Base-by-base conservation (phyloP, 164 flowering plant species). In the Stephania japonica region DNA sequence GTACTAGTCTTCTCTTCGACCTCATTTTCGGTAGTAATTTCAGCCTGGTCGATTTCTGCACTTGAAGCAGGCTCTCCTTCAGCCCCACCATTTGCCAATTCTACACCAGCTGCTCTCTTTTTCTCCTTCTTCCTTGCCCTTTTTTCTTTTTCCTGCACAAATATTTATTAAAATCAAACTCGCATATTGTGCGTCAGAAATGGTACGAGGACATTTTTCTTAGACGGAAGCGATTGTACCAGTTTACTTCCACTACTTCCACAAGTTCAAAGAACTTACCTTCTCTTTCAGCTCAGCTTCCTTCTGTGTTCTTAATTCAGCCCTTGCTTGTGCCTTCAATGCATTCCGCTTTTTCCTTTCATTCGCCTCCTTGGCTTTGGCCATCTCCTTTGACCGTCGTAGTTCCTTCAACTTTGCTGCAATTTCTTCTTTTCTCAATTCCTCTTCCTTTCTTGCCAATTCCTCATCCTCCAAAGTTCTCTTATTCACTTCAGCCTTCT, bases 261-360 rank as follows among this genome's bases (percentile, higher is more conserved):
- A 44, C 13, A 49, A 50, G 2, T 61, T 50, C 9, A 44, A 66
- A 44, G 32, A 65, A 64, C 25, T 47, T 81, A 90, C 98, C 95
- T 88, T 92, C 82, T 90, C 91, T 82, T 82, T 91, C 78, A 82
- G 82, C 73, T 94, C 98, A 19, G 95, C 94, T 85, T 90, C 97
- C 84, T 85, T 94, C 77, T 82, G 85, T 41, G 93, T 89, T 77
- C 80, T 85, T 50, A 87, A 70, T 74, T 84, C 88, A 44, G 97
- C 94, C 83, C 86, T 86, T 49, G 88, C 85, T 70, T 87, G 88
- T 69, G 93, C 91, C 81, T 86, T 92, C 80, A 89, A 95, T 7
- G 89, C 91, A 71, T 75, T 84, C 44, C 92, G 84, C 72, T 79
- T 88, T 72, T 92, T 94, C 89, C 98, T 89, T 84, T 91, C 94